Evolutionary conservation across 768 basidiomycete species (phyloP).

Genomic region (Pulveroboletus sp.): DNA sequence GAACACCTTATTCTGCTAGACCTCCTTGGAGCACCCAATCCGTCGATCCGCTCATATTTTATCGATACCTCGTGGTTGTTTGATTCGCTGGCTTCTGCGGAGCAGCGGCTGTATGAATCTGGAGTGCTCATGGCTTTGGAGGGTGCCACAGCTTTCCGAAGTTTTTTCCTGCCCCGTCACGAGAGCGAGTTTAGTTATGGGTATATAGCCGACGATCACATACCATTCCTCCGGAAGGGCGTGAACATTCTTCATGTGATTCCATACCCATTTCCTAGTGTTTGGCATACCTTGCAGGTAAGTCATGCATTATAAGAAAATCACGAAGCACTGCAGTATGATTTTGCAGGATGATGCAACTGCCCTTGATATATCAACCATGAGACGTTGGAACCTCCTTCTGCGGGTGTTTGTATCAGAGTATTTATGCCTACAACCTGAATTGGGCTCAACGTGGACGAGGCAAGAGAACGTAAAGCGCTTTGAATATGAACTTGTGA

Average conservation of each 20-base stretch:
- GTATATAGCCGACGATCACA: slow-evolving; percentile 87
- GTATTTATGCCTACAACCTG: slow-evolving; percentile 71
- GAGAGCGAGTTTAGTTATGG: slow-evolving; percentile 38
- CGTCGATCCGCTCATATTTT: slow-evolving; percentile 77
- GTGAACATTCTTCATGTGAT: slow-evolving; percentile 91
- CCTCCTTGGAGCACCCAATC: slow-evolving; percentile 75
- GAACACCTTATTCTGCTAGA: slow-evolving; percentile 93
- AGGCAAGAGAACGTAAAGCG: slow-evolving; percentile 30
- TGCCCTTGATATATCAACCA: slow-evolving; percentile 77
- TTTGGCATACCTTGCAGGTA: slow-evolving; percentile 83
- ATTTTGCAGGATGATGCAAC: slow-evolving; percentile 76
- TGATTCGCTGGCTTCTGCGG: slow-evolving; percentile 68
- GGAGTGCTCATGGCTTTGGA: slow-evolving; percentile 54
- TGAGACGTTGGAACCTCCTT: slow-evolving; percentile 87
- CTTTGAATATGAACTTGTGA: slow-evolving; percentile 46
- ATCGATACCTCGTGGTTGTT: slow-evolving; percentile 91
- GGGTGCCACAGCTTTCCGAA: slow-evolving; percentile 41
- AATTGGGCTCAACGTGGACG: slow-evolving; percentile 30
- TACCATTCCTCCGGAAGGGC: slow-evolving; percentile 80
- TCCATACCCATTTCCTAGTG: slow-evolving; percentile 78
- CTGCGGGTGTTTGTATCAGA: slow-evolving; percentile 85
- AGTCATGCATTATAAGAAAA: slow-evolving; percentile 19
- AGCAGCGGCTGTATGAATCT: slow-evolving; percentile 60
- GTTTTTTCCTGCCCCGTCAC: slow-evolving; percentile 62
- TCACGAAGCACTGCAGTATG: not conserved